Evolutionary conservation across 73 alveolate genomes (phyloP).

Genomic region (Uronychia setigera): DNA sequence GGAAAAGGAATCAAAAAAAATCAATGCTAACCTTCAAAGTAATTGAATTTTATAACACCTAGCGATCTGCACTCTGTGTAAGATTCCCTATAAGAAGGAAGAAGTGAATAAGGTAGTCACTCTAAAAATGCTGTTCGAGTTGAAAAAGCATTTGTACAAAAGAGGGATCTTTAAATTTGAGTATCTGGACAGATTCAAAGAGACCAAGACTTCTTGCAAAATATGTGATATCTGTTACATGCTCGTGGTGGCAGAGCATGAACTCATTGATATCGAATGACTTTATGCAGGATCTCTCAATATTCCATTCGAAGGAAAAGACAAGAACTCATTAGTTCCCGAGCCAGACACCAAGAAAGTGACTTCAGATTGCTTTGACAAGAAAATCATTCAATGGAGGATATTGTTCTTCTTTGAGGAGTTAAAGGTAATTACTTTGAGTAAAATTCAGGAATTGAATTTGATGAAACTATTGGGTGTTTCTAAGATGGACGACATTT

Average conservation of each 20-base stretch:
- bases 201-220: constrained; percentile 42
- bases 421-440: constrained; percentile 49
- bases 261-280: constrained; percentile 91
- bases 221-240: constrained; percentile 97
- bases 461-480: constrained; percentile 1
- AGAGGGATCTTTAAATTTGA: constrained; percentile 66
- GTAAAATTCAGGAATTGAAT: no score
- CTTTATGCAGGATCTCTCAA: constrained; percentile 85
- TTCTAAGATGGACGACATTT: constrained; percentile 30
- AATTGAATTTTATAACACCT: background rate
- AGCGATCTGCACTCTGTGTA: constrained; percentile 61
- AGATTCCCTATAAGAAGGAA: constrained; percentile 32
- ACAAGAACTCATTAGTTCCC: constrained; percentile 16
- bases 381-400: constrained; percentile 88
- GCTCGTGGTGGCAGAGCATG: constrained; percentile 96
- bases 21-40: background rate
- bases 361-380: constrained; percentile 73
- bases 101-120: constrained; percentile 47
- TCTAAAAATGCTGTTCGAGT: constrained; percentile 40
- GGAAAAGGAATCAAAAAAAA: background rate
- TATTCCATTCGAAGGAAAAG: constrained; percentile 82
- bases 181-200: constrained; percentile 52
- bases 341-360: constrained; percentile 77
- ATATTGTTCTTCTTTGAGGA: constrained; percentile 81
- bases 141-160: constrained; percentile 52